Evolutionary conservation across 208 protist species (phyloP).

Genomic region (Vickermania spadyakhi): DNA sequence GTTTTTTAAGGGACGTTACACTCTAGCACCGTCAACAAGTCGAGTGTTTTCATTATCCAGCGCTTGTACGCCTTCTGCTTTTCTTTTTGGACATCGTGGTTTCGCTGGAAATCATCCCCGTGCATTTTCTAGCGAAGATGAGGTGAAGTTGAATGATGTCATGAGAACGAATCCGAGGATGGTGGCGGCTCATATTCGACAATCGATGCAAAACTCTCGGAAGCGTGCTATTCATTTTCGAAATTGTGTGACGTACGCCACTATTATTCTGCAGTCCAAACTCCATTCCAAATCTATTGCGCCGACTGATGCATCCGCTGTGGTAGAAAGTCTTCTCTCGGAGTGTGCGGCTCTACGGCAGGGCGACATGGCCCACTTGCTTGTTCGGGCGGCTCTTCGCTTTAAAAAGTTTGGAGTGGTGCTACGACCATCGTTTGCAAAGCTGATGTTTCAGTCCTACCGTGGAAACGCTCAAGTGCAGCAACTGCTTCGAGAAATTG

Average conservation of each 20-base stretch:
- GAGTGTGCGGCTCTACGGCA: conserved; percentile 87
- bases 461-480: conserved; percentile 49
- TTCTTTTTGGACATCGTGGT: neutral
- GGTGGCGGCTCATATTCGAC: conserved; percentile 74
- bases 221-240: conserved; percentile 75
- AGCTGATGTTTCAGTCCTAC: conserved; percentile 82
- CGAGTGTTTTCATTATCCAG: too few relatives aligned
- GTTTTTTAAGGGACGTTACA: too few relatives aligned
- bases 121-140: conserved; percentile 74
- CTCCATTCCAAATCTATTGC: conserved; percentile 70
- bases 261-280: conserved; percentile 79
- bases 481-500: conserved; percentile 79
- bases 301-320: conserved; percentile 50
- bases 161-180: conserved; percentile 73
- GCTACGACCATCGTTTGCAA: conserved; percentile 48
- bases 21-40: too few relatives aligned
- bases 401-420: conserved; percentile 82
- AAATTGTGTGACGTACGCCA: conserved; percentile 86
- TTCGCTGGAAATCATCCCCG: conserved; percentile 9
- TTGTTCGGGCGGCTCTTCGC: conserved; percentile 82
- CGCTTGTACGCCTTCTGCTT: too few relatives aligned
- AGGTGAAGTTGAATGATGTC: conserved; percentile 59
- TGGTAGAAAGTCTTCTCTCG: conserved; percentile 80
- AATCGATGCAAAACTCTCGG: conserved; percentile 71
- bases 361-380: conserved; percentile 84